Base-by-base conservation (phyloP, 1,139 yeast genomes). In the Blastobotrys raffinosifermentans region DNA sequence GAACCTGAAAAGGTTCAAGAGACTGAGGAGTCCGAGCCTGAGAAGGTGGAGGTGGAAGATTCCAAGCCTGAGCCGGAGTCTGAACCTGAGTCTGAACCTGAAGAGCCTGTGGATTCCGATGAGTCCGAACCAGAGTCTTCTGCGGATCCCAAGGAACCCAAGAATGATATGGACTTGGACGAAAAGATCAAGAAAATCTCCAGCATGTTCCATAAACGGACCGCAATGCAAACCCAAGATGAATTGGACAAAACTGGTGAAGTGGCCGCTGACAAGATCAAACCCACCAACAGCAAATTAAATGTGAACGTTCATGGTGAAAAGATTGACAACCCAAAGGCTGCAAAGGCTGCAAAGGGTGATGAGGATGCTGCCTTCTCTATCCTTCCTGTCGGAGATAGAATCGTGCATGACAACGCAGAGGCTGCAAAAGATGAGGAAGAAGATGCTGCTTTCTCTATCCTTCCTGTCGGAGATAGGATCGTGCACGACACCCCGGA, bases 1-100 rank as follows among this genome's bases (percentile, higher is more conserved):
- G 25, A 25, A 11, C 36, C 40, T n/a, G 38, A 27, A 4, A 37
- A 23, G 10, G 18, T 29, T 14, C 32, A 34, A 21, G 25, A 16
- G 10, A 18, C 26, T 16, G 21, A 14, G 8, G 31, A 26, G n/a
- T 16, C 19, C 23, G 26, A 21, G 13, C 19, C 30, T 15, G 23
- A n/a, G 10, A 18, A 19, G 34, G 56, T 57, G 2, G 45, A 47
- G 14, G 15, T 13, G 22, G 19, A 20, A 2, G 39, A 21, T 4
- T 38, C 14, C 2, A 45, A 33, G 32, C 27, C 21, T 11, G 23
- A 23, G 2, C 16, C 13, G 10, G 19, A 18, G 22, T n/a, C 26
- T 3, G 26, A 15, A 3, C 22, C 19, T 19, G 34, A 31, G 18
- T 25, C 21, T 15, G 15, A 10, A 15, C 27, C 29, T 11, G 29